Base-by-base conservation (phyloP, 140 eudicot species). In the Bidens hawaiensis region DNA sequence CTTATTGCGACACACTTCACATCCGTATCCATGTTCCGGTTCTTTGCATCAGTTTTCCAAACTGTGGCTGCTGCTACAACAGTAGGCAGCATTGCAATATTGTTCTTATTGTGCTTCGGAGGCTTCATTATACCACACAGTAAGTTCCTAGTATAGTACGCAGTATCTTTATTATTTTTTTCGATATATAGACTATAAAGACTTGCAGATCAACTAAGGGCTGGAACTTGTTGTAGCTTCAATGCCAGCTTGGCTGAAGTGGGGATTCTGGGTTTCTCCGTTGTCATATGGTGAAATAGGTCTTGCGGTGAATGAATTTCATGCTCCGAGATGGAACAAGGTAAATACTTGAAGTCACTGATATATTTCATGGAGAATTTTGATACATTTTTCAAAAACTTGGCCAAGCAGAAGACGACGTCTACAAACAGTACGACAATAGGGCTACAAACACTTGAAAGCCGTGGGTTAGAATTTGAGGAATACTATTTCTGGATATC, bases 401-500 rank as follows among this genome's bases (percentile, higher is more conserved):
- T 64, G 31, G 38, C 41, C 25, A 46, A 43, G 13, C 62, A 81
- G 84, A 15, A 81, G 84, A 15, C 21, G 27, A 62, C 45, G 9
- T 61, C 79, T 25, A 59, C 78, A 17, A 85, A 88, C 69, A n/a
- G n/a, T n/a, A 76, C 67, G 55, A 78, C 95, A 27, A 62, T 83
- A 22, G 97, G 97, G 52, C 24, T 53, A 41, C 59, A 64, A 69
- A 76, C 79, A 24, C 95, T 90, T 47, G 72, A 79, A 42, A 76
- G 77, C 41, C 96, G 86, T 67, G 90, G 97, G 2, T 63, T 90
- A 48, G 69, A 65, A 41, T 84, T 70, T 18, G 82, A 60, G 9
- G 88, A 53, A 50, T 42, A 73, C 78, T 68, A 58, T 43, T 78
- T 56, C 62, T 90, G 96, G 97, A 62, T 82, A 72, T 83, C 90